Conservation (phyloP, 1,284 basidiomycete species). For the Ganoderma resinaceum region DNA sequence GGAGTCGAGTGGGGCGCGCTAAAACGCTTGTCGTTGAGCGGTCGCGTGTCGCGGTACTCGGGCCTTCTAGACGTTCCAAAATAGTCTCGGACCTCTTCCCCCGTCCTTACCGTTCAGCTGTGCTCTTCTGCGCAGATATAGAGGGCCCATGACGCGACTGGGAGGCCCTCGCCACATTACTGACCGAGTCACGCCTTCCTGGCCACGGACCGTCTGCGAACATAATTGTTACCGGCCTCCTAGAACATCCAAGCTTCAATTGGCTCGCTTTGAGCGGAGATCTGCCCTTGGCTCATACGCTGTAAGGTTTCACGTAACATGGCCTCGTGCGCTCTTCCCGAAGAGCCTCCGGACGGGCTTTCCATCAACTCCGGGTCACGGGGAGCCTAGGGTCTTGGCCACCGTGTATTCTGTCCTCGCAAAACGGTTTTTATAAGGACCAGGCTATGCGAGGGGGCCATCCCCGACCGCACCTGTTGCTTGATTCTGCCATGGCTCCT, state of each 20-base stretch:
- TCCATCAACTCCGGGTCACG: constrained; percentile 10
- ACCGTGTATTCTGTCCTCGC: background rate
- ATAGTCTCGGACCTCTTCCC: constrained; percentile 6
- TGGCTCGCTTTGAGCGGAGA: background rate
- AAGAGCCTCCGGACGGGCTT: constrained; percentile 12
- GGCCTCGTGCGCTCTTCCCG: constrained; percentile 16
- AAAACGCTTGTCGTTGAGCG: background rate
- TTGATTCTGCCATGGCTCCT: constrained; percentile 8
- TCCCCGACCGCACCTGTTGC: background rate
- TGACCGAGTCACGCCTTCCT: constrained; percentile 1
- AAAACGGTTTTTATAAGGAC: background rate
- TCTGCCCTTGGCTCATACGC: constrained; percentile 1
- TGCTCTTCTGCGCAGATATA: background rate
- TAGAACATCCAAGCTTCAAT: constrained; percentile 3
- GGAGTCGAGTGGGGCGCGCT: background rate
- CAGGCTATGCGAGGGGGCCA: background rate
- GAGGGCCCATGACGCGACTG: background rate
- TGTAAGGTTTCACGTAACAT: constrained; percentile 14
- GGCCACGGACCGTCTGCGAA: constrained; percentile 13
- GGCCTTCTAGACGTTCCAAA: constrained; percentile 1
- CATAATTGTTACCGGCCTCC: background rate
- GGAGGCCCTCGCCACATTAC: constrained; percentile 4
- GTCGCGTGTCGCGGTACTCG: background rate
- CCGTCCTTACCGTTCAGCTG: background rate
- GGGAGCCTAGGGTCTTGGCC: background rate